phyloP scores from a whole-genome alignment of 106 monocot species.

The Vanilla planifolia region DNA sequence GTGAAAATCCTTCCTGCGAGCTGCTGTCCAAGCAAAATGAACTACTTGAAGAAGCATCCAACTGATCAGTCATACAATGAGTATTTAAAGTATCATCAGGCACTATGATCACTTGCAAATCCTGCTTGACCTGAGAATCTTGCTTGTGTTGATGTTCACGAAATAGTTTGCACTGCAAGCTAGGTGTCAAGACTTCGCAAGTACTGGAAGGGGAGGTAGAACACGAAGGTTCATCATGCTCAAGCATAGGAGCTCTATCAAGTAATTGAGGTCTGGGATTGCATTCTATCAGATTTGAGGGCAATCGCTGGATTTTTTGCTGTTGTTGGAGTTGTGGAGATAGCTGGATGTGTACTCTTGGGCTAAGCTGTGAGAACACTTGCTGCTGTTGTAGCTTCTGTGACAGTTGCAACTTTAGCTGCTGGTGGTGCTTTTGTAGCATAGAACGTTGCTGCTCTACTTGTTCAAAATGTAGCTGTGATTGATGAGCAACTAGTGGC shows the following conservation, averaged over 20 bases:
- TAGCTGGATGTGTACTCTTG: slow-evolving; percentile 38
- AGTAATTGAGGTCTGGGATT: slow-evolving; percentile 22
- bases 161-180: slow-evolving; percentile 21
- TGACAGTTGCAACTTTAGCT: slow-evolving; percentile 58
- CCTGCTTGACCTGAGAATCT: slow-evolving; percentile 41
- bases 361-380: slow-evolving; percentile 57
- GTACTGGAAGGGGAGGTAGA: slow-evolving; percentile 37
- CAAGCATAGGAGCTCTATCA: slow-evolving; percentile 30
- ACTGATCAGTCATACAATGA: slow-evolving; percentile 34
- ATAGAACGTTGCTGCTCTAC: slow-evolving; percentile 54
- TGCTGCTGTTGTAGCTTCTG: slow-evolving; percentile 77
- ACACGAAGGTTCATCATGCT: slow-evolving; percentile 32
- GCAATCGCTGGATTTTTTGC: slow-evolving; percentile 17
- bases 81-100: slow-evolving; percentile 11
- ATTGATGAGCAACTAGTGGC: slow-evolving; percentile 24
- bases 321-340: slow-evolving; percentile 26
- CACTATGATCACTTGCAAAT: slow-evolving; percentile 45
- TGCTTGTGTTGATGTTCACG: slow-evolving; percentile 34
- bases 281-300: slow-evolving; percentile 6
- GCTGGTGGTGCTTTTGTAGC: slow-evolving; percentile 46
- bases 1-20: slow-evolving; percentile 49
- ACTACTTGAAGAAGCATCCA: slow-evolving; percentile 78
- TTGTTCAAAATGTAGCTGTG: slow-evolving; percentile 18
- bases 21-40: slow-evolving; percentile 73
- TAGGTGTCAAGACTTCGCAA: slow-evolving; percentile 15